phyloP scores from a whole-genome alignment of 148 eudicot species.

The Rhododendron vialii region DNA sequence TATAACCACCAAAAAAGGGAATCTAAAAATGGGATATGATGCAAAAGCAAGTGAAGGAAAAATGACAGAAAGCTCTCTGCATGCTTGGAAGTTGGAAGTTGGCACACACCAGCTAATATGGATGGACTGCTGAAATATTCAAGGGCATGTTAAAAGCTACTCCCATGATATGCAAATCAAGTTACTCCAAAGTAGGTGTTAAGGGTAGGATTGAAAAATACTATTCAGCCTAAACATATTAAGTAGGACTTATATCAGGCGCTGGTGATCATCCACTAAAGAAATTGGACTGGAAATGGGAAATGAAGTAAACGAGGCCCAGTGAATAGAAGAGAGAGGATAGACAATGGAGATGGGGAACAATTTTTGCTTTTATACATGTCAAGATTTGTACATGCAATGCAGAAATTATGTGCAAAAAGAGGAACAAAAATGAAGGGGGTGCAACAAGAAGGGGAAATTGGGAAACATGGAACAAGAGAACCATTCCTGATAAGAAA shows the following conservation, averaged over 20 bases:
- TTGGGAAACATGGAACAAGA: background rate
- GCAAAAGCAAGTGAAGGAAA: slow-evolving; percentile 2
- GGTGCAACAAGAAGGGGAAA: background rate
- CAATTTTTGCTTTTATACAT: background rate
- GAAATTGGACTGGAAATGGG: background rate
- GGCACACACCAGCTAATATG: background rate
- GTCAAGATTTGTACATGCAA: background rate
- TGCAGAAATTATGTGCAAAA: background rate
- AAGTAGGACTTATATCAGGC: background rate
- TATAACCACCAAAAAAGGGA: background rate
- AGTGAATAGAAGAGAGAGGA: background rate
- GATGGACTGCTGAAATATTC: background rate
- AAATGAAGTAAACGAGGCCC: background rate
- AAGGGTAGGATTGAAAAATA: background rate
- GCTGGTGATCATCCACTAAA: background rate
- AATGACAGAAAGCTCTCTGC: background rate
- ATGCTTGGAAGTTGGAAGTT: background rate
- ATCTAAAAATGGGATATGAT: background rate
- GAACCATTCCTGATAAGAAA: background rate
- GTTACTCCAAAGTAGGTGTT: background rate
- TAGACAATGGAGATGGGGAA: background rate
- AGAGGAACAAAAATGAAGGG: background rate
- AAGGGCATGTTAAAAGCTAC: background rate
- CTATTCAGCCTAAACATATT: background rate
- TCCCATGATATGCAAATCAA: background rate